Base-by-base conservation (phyloP, 495 filamentous ascomycete genomes). In the Penicillium mononematosum region DNA sequence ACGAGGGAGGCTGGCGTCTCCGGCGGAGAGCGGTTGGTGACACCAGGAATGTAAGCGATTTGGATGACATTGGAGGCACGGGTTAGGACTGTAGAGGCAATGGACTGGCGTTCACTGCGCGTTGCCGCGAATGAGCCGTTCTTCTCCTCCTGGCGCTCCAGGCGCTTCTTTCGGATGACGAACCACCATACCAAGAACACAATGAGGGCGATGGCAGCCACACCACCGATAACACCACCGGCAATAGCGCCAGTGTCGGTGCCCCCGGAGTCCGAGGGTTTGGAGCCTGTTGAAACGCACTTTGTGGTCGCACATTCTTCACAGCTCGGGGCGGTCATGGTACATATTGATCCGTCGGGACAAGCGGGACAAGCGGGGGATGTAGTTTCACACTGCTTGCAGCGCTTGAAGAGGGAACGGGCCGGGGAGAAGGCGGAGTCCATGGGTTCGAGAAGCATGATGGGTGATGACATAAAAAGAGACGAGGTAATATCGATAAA, bases 61-160 rank as follows among this genome's bases (percentile, higher is more conserved):
- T 98, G 94, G 58, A 98, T 98, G 68, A 98, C 90, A 75, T 98
- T 98, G 57, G 93, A 97, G 44, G 94, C 94, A 45, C 94, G 87
- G 6, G 94, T 98, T 53, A 96, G 84, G 52, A 97, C 90, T 48
- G 93, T 97, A 10, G 92, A 96, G 16, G 95, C 94, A 65, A 98
- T 91, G 38, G 92, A 97, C 63, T 96, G 91, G 36, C 92, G 90
- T 25, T 90, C 91, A 25, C 86, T 83, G 57, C 88, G 82, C 50
- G 86, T 80, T 59, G 88, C 86, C 60, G 85, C 85, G 54, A 86
- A 73, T 44, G 79, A 72, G 58, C 73, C 74, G 25, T 75, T 70
- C 55, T 83, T 78, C 31, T 84, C 81, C 6, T 79, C 76, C 17
- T 75, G 71, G 52, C 83, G 75, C 42, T 85, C 76, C 60, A 85